Evolutionary conservation across 2,329 filamentous ascomycete genomes (phyloP).

Genomic region (Aspergillus sp.): DNA sequence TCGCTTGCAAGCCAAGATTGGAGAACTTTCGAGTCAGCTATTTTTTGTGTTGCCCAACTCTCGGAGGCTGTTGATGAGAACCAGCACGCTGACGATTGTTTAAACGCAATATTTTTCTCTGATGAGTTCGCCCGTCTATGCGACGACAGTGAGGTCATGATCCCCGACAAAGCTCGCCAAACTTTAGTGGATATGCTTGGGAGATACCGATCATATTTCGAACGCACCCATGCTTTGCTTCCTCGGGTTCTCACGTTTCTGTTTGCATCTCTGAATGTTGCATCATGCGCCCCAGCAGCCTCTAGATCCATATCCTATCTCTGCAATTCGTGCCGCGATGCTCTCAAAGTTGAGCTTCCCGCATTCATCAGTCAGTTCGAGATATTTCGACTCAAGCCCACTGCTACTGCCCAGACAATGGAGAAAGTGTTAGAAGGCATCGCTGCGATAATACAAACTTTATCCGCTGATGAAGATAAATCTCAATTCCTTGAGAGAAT

Average conservation of each 20-base stretch:
- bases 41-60: slow-evolving; percentile 45
- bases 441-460: slow-evolving; percentile 44
- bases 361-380: slow-evolving; percentile 45
- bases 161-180: slow-evolving; percentile 40
- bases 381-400: slow-evolving; percentile 37
- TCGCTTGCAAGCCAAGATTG: slow-evolving; percentile 38
- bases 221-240: slow-evolving; percentile 42
- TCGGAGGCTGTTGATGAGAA: slow-evolving; percentile 48
- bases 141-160: slow-evolving; percentile 27
- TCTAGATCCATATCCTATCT: slow-evolving; percentile 45
- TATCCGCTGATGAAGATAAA: slow-evolving; percentile 41
- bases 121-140: slow-evolving; percentile 36
- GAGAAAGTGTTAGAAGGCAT: slow-evolving; percentile 47
- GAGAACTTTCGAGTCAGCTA: slow-evolving; percentile 45
- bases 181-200: slow-evolving; percentile 45
- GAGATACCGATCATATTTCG: slow-evolving; percentile 45
- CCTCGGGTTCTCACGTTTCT: slow-evolving; percentile 44
- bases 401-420: slow-evolving; percentile 38
- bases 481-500: slow-evolving; percentile 39
- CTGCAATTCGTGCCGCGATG: slow-evolving; percentile 44
- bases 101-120: slow-evolving; percentile 43
- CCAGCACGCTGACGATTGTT: slow-evolving; percentile 39
- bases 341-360: slow-evolving; percentile 42
- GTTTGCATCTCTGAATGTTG: slow-evolving; percentile 44
- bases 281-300: slow-evolving; percentile 41